A percentile compares a stretch with the other conserved stretches of the same genome.
phyloP scores from a whole-genome alignment of 2,329 filamentous ascomycete species.

The Botrytis deweyae region DNA sequence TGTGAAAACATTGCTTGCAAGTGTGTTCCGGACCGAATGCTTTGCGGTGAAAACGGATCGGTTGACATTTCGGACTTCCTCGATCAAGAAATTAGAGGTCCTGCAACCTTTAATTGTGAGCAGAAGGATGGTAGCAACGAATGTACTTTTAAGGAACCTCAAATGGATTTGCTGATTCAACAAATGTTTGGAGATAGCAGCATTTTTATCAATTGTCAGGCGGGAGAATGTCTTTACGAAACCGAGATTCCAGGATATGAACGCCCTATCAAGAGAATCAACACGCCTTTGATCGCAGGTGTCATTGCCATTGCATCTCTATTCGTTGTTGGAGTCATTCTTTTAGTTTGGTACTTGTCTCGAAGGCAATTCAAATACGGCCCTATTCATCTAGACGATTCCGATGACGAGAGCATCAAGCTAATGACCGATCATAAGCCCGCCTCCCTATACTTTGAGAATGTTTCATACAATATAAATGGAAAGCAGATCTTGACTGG shows the following conservation, averaged over 20 bases:
- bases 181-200: slow-evolving; percentile 88
- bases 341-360: slow-evolving; percentile 84
- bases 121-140: slow-evolving; percentile 61
- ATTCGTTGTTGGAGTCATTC: slow-evolving; percentile 83
- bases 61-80: slow-evolving; percentile 92
- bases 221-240: slow-evolving; percentile 90
- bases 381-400: slow-evolving; percentile 80
- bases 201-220: slow-evolving; percentile 77
- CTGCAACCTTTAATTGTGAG: slow-evolving; percentile 77
- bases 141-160: slow-evolving; percentile 85
- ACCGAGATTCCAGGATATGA: slow-evolving; percentile 92
- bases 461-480: slow-evolving; percentile 83
- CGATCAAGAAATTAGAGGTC: slow-evolving; percentile 77
- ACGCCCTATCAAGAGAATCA: slow-evolving; percentile 88
- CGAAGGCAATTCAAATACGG: slow-evolving; percentile 69
- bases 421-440: slow-evolving; percentile 91
- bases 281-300: slow-evolving; percentile 91
- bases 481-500: slow-evolving; percentile 80
- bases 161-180: slow-evolving; percentile 87
- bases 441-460: slow-evolving; percentile 81
- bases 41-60: slow-evolving; percentile 88
- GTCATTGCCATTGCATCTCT: slow-evolving; percentile 85
- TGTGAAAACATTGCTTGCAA: slow-evolving; percentile 83
- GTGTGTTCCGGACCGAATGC: slow-evolving; percentile 87
- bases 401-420: slow-evolving; percentile 81